phyloP scores from a whole-genome alignment of 139 green algal species.

The Protoeuglena noctilucae region DNA sequence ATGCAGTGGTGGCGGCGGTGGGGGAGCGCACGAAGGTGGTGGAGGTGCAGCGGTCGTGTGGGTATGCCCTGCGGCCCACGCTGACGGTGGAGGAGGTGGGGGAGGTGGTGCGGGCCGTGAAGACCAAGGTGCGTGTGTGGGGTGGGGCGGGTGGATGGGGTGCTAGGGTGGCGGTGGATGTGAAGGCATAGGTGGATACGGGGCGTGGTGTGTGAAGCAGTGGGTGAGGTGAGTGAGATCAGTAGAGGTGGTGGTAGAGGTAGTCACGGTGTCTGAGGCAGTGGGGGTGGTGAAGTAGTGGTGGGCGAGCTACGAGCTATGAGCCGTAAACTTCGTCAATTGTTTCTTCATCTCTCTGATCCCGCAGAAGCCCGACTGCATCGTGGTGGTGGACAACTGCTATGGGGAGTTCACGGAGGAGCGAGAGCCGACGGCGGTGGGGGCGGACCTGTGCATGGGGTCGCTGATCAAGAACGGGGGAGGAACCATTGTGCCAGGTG shows the following conservation, averaged over 20 bases:
- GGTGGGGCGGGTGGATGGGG: too few species aligned
- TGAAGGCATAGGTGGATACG: too few species aligned
- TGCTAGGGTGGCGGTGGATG: too few species aligned
- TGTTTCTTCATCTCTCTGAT: too few species aligned
- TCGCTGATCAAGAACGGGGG: conserved; percentile 87
- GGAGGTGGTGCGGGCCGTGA: conserved; percentile 23
- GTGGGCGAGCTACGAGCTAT: too few species aligned
- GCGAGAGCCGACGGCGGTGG: conserved; percentile 24
- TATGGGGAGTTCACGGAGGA: conserved; percentile 92
- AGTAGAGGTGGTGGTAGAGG: too few species aligned
- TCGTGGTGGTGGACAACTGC: conserved; percentile 95
- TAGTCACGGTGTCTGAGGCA: too few species aligned
- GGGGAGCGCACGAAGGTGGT: conserved; percentile 37
- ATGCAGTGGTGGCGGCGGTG: conserved; percentile 37
- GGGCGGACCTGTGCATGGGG: conserved; percentile 82
- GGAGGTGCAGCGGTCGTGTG: conserved; percentile 87
- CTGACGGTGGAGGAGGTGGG: conserved; percentile 49
- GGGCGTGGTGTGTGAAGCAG: too few species aligned
- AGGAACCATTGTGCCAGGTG: conserved; percentile 62
- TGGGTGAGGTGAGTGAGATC: too few species aligned
- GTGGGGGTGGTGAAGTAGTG: too few species aligned
- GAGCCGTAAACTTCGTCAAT: too few species aligned
- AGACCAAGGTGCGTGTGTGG: too few species aligned
- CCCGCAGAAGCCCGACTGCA: conserved; percentile 30
- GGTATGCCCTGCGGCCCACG: conserved; percentile 71